phyloP scores from a whole-genome alignment of 805 yeast species.

The Candida ovalis region DNA sequence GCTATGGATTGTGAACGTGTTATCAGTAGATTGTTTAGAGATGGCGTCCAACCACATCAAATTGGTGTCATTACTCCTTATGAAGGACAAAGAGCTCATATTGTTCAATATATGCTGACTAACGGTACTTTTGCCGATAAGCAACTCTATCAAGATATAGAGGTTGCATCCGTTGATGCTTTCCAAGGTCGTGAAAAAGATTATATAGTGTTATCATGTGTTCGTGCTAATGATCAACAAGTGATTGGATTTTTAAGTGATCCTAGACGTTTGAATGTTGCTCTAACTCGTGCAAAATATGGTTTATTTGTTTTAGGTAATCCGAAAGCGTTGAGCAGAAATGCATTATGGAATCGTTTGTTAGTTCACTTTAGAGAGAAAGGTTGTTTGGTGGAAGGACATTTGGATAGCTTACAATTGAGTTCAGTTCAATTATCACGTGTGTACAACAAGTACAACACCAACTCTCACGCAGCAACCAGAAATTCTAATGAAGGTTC shows the following conservation, averaged over 20 bases:
- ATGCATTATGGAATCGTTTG: conserved; percentile 74
- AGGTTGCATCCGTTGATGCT: conserved; percentile 76
- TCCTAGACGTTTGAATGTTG: conserved; percentile 84
- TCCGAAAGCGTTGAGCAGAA: conserved; percentile 69
- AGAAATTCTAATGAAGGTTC: neutral
- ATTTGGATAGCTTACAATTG: conserved; percentile 71
- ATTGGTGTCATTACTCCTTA: conserved; percentile 94
- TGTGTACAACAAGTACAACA: conserved; percentile 5
- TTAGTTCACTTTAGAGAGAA: conserved; percentile 74
- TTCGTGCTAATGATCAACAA: conserved; percentile 64
- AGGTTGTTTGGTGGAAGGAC: conserved; percentile 89
- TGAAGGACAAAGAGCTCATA: conserved; percentile 86
- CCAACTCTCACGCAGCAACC: neutral
- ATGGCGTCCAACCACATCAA: conserved; percentile 74
- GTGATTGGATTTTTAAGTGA: conserved; percentile 82
- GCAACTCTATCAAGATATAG: conserved; percentile 65
- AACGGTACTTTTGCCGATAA: conserved; percentile 61
- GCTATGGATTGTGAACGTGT: conserved; percentile 84
- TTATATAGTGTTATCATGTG: conserved; percentile 48
- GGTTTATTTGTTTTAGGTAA: conserved; percentile 82
- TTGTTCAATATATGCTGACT: conserved; percentile 72
- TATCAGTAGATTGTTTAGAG: conserved; percentile 66
- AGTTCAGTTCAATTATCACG: conserved; percentile 53
- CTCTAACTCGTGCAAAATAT: conserved; percentile 81
- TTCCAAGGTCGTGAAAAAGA: conserved; percentile 60